Conservation (phyloP, 2,329 filamentous ascomycete species). For the Penicillium sp. region DNA sequence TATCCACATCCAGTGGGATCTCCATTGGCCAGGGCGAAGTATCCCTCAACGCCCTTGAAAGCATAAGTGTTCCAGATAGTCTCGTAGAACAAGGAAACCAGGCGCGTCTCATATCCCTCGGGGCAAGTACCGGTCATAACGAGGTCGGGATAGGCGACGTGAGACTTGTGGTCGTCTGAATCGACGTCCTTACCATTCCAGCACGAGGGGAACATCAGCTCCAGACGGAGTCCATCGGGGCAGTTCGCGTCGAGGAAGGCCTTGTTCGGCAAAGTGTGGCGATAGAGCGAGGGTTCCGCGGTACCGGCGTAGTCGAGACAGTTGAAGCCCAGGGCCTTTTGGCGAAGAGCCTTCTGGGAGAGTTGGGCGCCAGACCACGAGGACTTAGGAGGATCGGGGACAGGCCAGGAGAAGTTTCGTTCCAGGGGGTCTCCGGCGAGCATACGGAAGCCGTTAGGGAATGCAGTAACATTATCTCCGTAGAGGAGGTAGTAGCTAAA, state of each 20-base stretch:
- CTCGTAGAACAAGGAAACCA: constrained; percentile 81
- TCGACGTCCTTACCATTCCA: constrained; percentile 74
- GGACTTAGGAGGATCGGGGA: constrained; percentile 71
- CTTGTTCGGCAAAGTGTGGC: constrained; percentile 82
- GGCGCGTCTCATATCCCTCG: constrained; percentile 64
- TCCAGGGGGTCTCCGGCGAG: constrained; percentile 71
- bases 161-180: constrained; percentile 58
- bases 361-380: constrained; percentile 66
- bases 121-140: constrained; percentile 80
- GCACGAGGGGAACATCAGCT: constrained; percentile 87
- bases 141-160: constrained; percentile 77
- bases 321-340: constrained; percentile 92
- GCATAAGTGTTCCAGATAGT: constrained; percentile 77
- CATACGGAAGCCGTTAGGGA: constrained; percentile 79
- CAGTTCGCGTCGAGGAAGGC: constrained; percentile 79
- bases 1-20: constrained; percentile 77
- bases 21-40: constrained; percentile 77
- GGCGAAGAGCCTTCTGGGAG: constrained; percentile 70
- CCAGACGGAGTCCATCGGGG: constrained; percentile 76
- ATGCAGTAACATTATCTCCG: constrained; percentile 67
- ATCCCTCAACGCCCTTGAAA: constrained; percentile 65
- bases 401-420: constrained; percentile 70
- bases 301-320: constrained; percentile 76
- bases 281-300: constrained; percentile 75
- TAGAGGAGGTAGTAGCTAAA: constrained; percentile 84